Evolutionary conservation across 129 eudicot species (phyloP).

Genomic region (Ambrosia artemisiifolia): DNA sequence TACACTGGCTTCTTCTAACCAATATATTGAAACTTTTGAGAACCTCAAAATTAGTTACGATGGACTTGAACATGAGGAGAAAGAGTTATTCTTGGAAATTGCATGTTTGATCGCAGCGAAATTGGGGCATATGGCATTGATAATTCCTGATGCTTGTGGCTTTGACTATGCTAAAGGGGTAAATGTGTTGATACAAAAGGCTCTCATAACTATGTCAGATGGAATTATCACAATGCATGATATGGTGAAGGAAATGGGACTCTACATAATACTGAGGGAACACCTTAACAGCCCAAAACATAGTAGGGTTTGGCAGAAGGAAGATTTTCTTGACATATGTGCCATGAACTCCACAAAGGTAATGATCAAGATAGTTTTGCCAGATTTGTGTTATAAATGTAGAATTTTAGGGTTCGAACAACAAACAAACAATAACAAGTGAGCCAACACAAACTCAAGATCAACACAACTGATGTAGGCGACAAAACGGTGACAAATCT

Average conservation of each 20-base stretch:
- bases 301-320: background rate
- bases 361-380: background rate
- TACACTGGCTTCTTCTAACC: too few relatives aligned
- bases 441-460: too few relatives aligned
- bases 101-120: background rate
- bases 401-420: too few relatives aligned
- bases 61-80: background rate
- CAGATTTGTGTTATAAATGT: too few relatives aligned
- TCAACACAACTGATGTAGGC: too few relatives aligned
- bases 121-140: background rate
- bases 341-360: background rate
- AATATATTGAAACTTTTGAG: background rate
- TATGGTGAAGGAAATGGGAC: slow-evolving; percentile 11
- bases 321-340: background rate
- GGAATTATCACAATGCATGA: slow-evolving; percentile 13
- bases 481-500: too few relatives aligned
- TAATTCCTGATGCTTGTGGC: slow-evolving; percentile 12
- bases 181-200: slow-evolving; percentile 2
- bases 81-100: slow-evolving; percentile 1
- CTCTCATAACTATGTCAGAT: slow-evolving; percentile 2
- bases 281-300: background rate
- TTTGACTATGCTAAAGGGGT: slow-evolving; percentile 16
- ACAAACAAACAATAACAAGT: too few relatives aligned
- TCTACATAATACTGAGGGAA: background rate
- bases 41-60: slow-evolving; percentile 3